Conservation (phyloP, 257 asterid genomes). For the Ilex asprella region DNA sequence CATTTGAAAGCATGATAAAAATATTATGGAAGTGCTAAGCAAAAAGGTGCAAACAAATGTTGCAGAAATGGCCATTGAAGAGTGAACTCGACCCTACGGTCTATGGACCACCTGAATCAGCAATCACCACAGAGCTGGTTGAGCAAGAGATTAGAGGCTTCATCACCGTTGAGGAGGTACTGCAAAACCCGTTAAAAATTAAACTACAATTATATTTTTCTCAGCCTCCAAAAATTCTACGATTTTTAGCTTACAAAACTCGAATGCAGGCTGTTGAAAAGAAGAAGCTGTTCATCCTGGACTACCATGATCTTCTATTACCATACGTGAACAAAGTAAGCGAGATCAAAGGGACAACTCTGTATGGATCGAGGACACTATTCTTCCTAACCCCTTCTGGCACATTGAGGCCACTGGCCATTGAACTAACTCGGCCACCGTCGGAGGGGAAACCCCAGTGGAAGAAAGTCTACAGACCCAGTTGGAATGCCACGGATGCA, state of each 20-base stretch:
- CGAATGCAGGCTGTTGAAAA: conserved; percentile 49
- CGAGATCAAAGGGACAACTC: conserved; percentile 39
- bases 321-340: conserved; percentile 69
- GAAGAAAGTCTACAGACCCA: conserved; percentile 38
- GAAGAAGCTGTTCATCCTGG: conserved; percentile 60
- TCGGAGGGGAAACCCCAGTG: conserved; percentile 54
- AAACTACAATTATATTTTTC: background rate
- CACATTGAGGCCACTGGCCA: conserved; percentile 56
- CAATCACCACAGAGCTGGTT: conserved; percentile 42
- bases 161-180: conserved; percentile 60
- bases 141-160: conserved; percentile 42
- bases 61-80: conserved; percentile 77
- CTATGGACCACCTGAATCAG: conserved; percentile 76
- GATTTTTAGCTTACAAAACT: background rate
- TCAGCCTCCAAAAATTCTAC: background rate
- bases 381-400: conserved; percentile 44
- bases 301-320: conserved; percentile 61
- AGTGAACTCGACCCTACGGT: conserved; percentile 61
- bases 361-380: conserved; percentile 72
- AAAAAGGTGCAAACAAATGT: background rate
- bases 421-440: conserved; percentile 72
- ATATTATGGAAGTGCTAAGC: background rate
- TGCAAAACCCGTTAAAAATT: background rate
- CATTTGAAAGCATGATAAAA: background rate
- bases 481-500: conserved; percentile 46